These are phyloP conservation scores for Ascochyta rabiei DNA, from an alignment of 2,329 filamentous ascomycete genomes.

Conservation along the genomic window DNA sequence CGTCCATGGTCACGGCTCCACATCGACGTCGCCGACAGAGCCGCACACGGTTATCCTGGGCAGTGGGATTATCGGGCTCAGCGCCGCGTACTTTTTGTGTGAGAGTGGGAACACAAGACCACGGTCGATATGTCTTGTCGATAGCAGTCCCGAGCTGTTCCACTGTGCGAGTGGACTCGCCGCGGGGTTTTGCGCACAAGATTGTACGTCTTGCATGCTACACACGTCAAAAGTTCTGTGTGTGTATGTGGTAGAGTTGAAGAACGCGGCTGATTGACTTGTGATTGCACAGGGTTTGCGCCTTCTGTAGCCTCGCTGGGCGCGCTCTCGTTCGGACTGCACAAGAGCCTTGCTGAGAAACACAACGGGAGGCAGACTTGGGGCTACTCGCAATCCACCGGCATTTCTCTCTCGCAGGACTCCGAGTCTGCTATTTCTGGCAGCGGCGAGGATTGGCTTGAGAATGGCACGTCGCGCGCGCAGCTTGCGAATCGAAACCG, in stretches of 20 bases:
- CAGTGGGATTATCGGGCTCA: constrained; percentile 53
- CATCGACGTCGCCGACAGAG: background rate
- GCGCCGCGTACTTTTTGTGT: constrained; percentile 69
- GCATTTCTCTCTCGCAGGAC: constrained; percentile 61
- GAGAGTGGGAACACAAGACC: constrained; percentile 45
- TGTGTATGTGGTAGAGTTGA: background rate
- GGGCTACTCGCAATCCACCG: constrained; percentile 65
- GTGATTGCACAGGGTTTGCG: constrained; percentile 58
- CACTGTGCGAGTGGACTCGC: constrained; percentile 75
- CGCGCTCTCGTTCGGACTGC: constrained; percentile 71
- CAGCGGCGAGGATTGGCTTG: constrained; percentile 69
- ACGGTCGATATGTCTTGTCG: constrained; percentile 62
- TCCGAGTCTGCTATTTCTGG: constrained; percentile 49
- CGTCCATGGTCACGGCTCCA: background rate
- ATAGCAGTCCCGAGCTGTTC: constrained; percentile 67
- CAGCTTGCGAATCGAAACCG: constrained; percentile 53
- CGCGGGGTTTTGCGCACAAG: constrained; percentile 73
- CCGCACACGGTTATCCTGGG: constrained; percentile 49
- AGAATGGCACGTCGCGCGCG: constrained; percentile 67
- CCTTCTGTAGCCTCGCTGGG: constrained; percentile 64
- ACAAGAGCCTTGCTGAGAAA: constrained; percentile 66
- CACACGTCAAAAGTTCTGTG: background rate
- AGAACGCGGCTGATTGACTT: background rate
- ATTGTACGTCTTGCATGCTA: constrained; percentile 58
- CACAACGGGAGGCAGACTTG: constrained; percentile 64